phyloP scores from a whole-genome alignment of 768 basidiomycete species.

The Boletus subparvulus region DNA sequence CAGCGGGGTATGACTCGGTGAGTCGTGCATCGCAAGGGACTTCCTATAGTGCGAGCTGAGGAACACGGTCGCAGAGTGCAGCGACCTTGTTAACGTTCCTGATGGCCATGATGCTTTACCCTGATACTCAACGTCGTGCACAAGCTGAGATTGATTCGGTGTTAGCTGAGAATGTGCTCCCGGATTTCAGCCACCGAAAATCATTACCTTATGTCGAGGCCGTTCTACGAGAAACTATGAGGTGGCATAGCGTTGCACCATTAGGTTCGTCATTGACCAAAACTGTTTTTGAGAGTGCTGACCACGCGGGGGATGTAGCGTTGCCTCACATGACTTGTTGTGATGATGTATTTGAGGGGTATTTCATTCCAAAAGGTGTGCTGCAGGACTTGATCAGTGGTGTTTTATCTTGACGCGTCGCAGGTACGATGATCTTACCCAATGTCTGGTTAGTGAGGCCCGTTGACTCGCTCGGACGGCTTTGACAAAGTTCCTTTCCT shows the following conservation, averaged over 20 bases:
- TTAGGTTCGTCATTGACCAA: conserved; percentile 20
- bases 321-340: conserved; percentile 28
- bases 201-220: conserved; percentile 31
- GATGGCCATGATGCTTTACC: conserved; percentile 32
- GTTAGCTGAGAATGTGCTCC: conserved; percentile 13
- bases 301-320: conserved; percentile 14
- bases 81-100: conserved; percentile 25
- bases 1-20: conserved; percentile 31
- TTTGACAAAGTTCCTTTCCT: neutral
- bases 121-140: conserved; percentile 30
- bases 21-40: neutral
- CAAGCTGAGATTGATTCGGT: conserved; percentile 31
- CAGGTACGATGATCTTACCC: conserved; percentile 28
- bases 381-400: neutral
- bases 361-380: conserved; percentile 39
- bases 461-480: neutral
- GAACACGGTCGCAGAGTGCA: conserved; percentile 14
- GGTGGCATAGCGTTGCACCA: conserved; percentile 33
- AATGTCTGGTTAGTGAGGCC: conserved; percentile 28
- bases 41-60: neutral
- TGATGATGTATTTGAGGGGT: conserved; percentile 48
- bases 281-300: neutral
- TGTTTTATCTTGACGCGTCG: conserved; percentile 2
- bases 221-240: conserved; percentile 31
- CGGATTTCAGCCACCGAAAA: conserved; percentile 27